Percentiles rank a stretch among this genome's conserved stretches.
Conservation (phyloP, 768 basidiomycete genomes). For the Suillus discolor region DNA sequence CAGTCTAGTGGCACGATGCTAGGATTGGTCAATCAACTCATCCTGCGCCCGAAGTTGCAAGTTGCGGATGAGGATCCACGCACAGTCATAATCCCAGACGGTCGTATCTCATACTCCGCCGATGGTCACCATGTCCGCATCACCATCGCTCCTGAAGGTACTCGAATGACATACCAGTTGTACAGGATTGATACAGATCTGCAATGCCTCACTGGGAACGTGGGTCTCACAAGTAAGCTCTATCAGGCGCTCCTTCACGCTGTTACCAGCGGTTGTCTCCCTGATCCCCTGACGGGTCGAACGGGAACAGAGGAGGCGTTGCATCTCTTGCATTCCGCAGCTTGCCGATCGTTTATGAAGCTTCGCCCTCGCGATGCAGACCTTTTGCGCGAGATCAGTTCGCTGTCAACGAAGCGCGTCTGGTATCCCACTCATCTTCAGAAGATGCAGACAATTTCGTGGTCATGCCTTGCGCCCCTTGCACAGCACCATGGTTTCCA, state of each 20-base stretch:
- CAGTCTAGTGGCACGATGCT: slow-evolving; percentile 49
- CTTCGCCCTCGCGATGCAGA: slow-evolving; percentile 31
- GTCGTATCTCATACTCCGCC: slow-evolving; percentile 20
- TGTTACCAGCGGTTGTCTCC: slow-evolving; percentile 39
- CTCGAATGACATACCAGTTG: slow-evolving; percentile 25
- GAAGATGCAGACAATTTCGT: slow-evolving; percentile 41
- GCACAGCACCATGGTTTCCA: not conserved
- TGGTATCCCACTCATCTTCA: slow-evolving; percentile 41
- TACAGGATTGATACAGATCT: slow-evolving; percentile 35
- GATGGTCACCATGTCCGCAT: slow-evolving; percentile 21
- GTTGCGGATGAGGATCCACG: slow-evolving; percentile 13
- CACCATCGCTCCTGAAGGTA: slow-evolving; percentile 7
- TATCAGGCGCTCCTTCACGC: slow-evolving; percentile 48
- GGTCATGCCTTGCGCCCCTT: not conserved
- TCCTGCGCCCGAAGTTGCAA: slow-evolving; percentile 36
- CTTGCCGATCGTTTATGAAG: slow-evolving; percentile 42
- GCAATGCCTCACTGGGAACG: slow-evolving; percentile 30
- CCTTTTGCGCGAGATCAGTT: slow-evolving; percentile 35
- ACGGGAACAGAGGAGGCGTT: slow-evolving; percentile 49
- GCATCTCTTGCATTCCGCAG: slow-evolving; percentile 38
- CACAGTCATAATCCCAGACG: slow-evolving; percentile 43
- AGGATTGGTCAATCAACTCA: slow-evolving; percentile 43
- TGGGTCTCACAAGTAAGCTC: slow-evolving; percentile 31
- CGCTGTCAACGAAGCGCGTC: slow-evolving; percentile 35
- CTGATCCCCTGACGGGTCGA: slow-evolving; percentile 45